phyloP scores from a whole-genome alignment of 495 filamentous ascomycete species.

The Staphylotrichum tortipilum region DNA sequence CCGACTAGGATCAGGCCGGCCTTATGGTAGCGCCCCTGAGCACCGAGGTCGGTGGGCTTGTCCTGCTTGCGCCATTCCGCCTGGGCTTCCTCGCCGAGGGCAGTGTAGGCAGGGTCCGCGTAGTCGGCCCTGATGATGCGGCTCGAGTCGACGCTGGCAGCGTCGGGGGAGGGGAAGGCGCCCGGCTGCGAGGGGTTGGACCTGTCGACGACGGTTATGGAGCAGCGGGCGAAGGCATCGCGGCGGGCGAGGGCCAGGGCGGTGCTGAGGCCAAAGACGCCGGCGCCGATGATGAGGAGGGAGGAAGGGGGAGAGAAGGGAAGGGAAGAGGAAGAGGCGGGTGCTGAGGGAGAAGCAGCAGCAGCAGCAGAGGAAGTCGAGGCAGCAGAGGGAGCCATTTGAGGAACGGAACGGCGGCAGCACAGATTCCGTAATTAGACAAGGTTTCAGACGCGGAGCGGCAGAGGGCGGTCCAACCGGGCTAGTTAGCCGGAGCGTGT shows the following conservation, averaged over 20 bases:
- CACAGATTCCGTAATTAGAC: conserved; percentile 1
- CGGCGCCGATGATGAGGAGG: conserved; percentile 68
- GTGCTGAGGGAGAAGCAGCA: conserved; percentile 4
- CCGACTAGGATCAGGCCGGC: conserved; percentile 64
- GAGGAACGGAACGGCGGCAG: conserved; percentile 7
- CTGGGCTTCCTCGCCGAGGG: conserved; percentile 59
- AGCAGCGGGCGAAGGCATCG: conserved; percentile 43
- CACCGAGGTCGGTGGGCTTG: conserved; percentile 43
- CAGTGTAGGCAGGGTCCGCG: conserved; percentile 59
- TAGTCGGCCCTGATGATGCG: conserved; percentile 82
- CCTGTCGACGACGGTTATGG: conserved; percentile 63
- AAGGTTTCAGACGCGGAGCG: conserved; percentile 3
- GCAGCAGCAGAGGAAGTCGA: not conserved
- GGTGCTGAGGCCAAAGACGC: conserved; percentile 68
- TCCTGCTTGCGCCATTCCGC: conserved; percentile 58
- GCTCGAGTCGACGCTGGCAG: conserved; percentile 64
- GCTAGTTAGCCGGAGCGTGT: too few relatives aligned
- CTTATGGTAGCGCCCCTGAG: conserved; percentile 63
- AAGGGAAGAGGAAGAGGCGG: conserved; percentile 11
- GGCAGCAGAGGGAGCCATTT: not conserved
- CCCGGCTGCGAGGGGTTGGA: conserved; percentile 34
- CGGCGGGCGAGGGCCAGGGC: conserved; percentile 52
- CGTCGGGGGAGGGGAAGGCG: conserved; percentile 58
- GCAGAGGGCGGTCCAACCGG: not conserved
- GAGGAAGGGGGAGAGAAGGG: conserved; percentile 32